phyloP scores from a whole-genome alignment of 75 land plant genomes.

The Pinus taeda region DNA sequence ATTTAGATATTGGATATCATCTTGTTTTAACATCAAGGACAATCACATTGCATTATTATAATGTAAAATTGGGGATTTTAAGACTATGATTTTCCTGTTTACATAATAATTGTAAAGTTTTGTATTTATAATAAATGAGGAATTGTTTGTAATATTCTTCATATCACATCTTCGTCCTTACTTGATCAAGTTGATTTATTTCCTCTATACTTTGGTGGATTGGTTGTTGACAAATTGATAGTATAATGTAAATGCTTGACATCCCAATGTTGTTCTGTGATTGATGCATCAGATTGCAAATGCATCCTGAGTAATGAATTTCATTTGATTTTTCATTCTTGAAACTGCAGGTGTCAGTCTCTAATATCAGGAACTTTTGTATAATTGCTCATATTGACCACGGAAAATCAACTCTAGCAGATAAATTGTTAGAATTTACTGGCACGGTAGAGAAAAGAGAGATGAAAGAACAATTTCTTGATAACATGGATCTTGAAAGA shows the following conservation, averaged over 20 bases:
- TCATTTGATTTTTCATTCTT: background rate
- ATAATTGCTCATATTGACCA: conserved; percentile 99
- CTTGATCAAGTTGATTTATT: background rate
- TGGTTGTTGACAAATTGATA: background rate
- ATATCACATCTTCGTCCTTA: background rate
- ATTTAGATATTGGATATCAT: background rate
- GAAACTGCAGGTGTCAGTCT: conserved; percentile 70
- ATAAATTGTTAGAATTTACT: conserved; percentile 86
- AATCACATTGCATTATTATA: background rate
- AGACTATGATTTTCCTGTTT: background rate
- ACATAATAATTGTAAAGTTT: background rate
- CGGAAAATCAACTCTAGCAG: conserved; percentile 98
- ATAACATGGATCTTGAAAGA: conserved; percentile 99
- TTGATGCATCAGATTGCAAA: background rate
- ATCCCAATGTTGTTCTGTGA: background rate
- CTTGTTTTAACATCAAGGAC: conserved; percentile 7
- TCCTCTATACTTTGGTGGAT: background rate
- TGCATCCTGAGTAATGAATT: background rate
- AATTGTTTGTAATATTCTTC: background rate
- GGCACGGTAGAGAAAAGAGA: conserved; percentile 91
- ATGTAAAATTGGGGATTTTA: background rate
- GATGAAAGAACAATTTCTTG: conserved; percentile 98
- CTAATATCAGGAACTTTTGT: conserved; percentile 91
- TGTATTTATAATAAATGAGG: background rate
- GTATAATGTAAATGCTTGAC: background rate